Percentiles rank a stretch among this genome's conserved stretches.
Evolutionary conservation across 306 rosid genomes (phyloP).

Genomic region (Casuarina equisetifolia): DNA sequence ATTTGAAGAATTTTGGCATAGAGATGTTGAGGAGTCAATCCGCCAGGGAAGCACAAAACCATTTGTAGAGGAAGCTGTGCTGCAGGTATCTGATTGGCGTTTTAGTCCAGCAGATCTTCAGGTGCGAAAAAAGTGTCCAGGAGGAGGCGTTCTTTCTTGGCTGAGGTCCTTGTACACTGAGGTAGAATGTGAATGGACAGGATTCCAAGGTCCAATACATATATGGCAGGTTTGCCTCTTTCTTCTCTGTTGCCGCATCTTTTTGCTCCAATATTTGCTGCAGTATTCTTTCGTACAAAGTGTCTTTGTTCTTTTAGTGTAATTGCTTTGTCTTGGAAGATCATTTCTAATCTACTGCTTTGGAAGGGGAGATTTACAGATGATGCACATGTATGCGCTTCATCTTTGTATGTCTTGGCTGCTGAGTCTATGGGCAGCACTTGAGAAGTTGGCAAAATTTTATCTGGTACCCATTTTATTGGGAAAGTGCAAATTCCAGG

Average conservation of each 20-base stretch:
- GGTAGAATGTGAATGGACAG: constrained; percentile 75
- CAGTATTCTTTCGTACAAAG: neutral
- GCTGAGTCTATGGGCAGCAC: neutral
- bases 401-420: neutral
- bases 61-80: constrained; percentile 73
- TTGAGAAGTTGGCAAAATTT: too few relatives aligned
- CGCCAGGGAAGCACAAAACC: constrained; percentile 71
- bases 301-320: neutral
- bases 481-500: neutral
- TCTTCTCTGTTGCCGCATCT: constrained; percentile 8
- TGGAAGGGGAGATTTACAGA: neutral
- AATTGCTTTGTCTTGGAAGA: neutral
- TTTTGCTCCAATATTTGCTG: neutral
- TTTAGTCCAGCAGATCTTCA: constrained; percentile 73
- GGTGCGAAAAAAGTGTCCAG: constrained; percentile 69
- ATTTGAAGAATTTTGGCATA: constrained; percentile 62
- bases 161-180: constrained; percentile 72
- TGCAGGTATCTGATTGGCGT: constrained; percentile 88
- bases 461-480: too few relatives aligned
- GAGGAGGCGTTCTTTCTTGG: constrained; percentile 76
- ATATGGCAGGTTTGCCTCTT: constrained; percentile 79
- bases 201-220: constrained; percentile 84
- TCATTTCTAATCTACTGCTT: neutral
- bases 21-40: constrained; percentile 90
- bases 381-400: neutral